Percentiles rank a stretch among this genome's conserved stretches.
phyloP scores from a whole-genome alignment of 2,329 filamentous ascomycete species.

The Fusarium sp. region DNA sequence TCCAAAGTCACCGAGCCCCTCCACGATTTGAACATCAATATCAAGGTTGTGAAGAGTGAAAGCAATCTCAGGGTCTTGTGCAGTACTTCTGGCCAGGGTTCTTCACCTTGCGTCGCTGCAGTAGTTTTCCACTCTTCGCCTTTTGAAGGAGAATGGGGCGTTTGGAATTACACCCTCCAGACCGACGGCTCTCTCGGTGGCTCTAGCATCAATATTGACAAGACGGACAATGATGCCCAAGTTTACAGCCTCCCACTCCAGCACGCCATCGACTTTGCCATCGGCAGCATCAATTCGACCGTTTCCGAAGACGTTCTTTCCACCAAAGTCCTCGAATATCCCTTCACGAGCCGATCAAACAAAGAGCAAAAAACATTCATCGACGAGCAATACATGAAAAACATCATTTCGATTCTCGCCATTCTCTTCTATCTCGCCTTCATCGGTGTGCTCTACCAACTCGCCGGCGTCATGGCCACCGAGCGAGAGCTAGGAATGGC shows the following conservation, averaged over 20 bases:
- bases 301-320: slow-evolving; percentile 50
- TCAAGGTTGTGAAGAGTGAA: background rate
- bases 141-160: background rate
- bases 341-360: slow-evolving; percentile 76
- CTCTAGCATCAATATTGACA: slow-evolving; percentile 67
- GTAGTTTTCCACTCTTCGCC: slow-evolving; percentile 5
- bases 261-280: slow-evolving; percentile 77
- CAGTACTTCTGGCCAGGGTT: background rate
- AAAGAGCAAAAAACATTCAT: slow-evolving; percentile 73
- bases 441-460: slow-evolving; percentile 78
- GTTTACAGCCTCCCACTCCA: slow-evolving; percentile 81
- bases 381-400: slow-evolving; percentile 74
- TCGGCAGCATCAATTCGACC: slow-evolving; percentile 63
- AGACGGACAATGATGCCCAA: slow-evolving; percentile 75
- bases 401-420: slow-evolving; percentile 76
- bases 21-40: background rate
- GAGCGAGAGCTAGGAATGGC: slow-evolving; percentile 86
- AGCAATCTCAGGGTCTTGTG: background rate
- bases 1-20: background rate
- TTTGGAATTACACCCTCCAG: slow-evolving; percentile 83
- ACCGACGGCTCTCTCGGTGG: slow-evolving; percentile 73
- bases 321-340: slow-evolving; percentile 59
- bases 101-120: background rate
- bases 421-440: slow-evolving; percentile 81
- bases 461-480: slow-evolving; percentile 82